Evolutionary conservation across 2,329 filamentous ascomycete species (phyloP).

Genomic region (Cordyceps sp.): DNA sequence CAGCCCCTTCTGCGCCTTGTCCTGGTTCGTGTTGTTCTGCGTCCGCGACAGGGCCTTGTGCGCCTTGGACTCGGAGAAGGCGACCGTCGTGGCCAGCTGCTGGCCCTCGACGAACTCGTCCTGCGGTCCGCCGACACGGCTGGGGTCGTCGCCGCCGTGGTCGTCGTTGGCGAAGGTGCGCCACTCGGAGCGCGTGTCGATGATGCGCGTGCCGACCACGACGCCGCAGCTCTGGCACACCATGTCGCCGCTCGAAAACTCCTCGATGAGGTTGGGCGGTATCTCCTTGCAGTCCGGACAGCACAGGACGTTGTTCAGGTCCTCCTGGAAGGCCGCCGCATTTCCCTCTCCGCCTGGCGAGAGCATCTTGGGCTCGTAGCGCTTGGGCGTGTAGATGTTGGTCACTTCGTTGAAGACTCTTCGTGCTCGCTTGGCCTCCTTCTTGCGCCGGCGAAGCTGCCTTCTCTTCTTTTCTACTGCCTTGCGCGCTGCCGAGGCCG

Average conservation of each 20-base stretch:
- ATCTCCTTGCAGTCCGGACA: constrained; percentile 84
- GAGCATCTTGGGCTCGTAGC: constrained; percentile 29
- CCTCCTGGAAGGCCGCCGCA: constrained; percentile 48
- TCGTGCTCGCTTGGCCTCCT: constrained; percentile 17
- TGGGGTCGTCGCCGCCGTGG: constrained; percentile 88
- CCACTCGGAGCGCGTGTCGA: constrained; percentile 96
- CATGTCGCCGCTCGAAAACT: constrained; percentile 82
- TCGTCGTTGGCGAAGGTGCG: constrained; percentile 98
- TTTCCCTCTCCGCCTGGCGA: constrained; percentile 16
- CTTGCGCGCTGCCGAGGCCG: constrained; percentile 6
- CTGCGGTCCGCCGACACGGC: constrained; percentile 87
- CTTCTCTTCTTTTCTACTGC: constrained; percentile 15
- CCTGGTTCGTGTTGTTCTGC: constrained; percentile 70
- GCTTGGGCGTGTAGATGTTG: constrained; percentile 25
- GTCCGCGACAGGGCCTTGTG: constrained; percentile 64
- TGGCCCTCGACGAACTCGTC: constrained; percentile 83
- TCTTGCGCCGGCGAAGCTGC: constrained; percentile 15
- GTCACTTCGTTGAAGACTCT: constrained; percentile 22
- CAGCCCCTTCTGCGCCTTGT: constrained; percentile 71
- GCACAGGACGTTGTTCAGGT: constrained; percentile 70
- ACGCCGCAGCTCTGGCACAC: constrained; percentile 86
- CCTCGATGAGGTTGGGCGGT: constrained; percentile 85
- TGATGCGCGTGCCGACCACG: constrained; percentile 77
- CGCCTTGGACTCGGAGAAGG: constrained; percentile 58
- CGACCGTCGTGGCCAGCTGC: constrained; percentile 77